Conservation (phyloP, 2,329 filamentous ascomycete genomes). For the Basipetospora chlamydospora region DNA sequence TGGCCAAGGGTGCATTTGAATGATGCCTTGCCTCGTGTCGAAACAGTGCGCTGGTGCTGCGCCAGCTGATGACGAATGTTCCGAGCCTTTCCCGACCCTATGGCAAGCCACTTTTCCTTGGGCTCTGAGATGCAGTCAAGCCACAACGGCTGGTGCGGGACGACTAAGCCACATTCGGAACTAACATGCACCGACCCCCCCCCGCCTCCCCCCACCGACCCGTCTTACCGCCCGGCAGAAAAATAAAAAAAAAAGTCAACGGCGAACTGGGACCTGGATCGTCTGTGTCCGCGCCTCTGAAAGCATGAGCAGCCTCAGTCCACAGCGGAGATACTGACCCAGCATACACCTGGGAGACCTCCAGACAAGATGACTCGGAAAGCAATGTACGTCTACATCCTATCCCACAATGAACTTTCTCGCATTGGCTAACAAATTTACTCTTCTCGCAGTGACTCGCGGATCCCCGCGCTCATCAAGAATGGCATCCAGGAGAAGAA, state of each 20-base stretch:
- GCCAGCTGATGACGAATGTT: conserved; percentile 6
- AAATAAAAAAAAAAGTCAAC: conserved; percentile 5
- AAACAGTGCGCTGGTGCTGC: conserved; percentile 4
- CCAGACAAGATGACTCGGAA: conserved; percentile 4
- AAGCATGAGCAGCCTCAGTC: no score
- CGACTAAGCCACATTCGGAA: no score
- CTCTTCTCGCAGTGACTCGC: conserved; percentile 52
- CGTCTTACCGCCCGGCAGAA: conserved; percentile 6
- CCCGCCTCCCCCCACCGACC: no score
- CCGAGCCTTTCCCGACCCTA: conserved; percentile 6
- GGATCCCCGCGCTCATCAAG: conserved; percentile 78
- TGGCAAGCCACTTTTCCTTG: no score
- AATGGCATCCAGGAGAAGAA: conserved; percentile 95
- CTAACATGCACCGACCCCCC: no score
- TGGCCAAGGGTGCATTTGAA: no score
- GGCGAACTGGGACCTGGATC: no score
- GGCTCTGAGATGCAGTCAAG: no score
- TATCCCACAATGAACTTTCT: background rate
- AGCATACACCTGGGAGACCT: no score
- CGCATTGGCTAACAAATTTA: background rate
- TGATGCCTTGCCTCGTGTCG: conserved; percentile 6
- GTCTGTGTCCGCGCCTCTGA: no score
- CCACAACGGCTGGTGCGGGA: no score
- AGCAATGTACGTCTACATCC: conserved; percentile 1
- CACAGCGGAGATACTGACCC: no score